Conservation (phyloP, 2,329 filamentous ascomycete genomes). For the Calonectria montana region DNA sequence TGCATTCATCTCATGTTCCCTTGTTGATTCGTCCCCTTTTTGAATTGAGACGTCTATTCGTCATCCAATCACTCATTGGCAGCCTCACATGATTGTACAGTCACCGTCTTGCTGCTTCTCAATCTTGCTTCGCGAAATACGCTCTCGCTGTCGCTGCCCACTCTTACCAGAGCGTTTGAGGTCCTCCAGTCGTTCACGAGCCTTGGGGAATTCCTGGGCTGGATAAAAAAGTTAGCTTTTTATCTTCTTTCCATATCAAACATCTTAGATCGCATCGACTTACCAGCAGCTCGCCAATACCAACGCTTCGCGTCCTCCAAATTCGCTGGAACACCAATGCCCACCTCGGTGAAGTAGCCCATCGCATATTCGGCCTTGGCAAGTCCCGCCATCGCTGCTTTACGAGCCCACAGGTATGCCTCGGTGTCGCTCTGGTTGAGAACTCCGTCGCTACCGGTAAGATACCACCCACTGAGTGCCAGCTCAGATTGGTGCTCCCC, state of each 20-base stretch:
- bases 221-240: slow-evolving; percentile 41
- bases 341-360: slow-evolving; percentile 95
- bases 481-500: slow-evolving; percentile 95
- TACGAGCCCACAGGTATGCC: slow-evolving; percentile 96
- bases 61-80: background rate
- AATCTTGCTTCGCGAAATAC: slow-evolving; percentile 83
- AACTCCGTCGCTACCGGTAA: slow-evolving; percentile 90
- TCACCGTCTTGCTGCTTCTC: slow-evolving; percentile 90
- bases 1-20: background rate
- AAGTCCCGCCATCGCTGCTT: slow-evolving; percentile 87
- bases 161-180: slow-evolving; percentile 84
- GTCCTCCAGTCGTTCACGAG: slow-evolving; percentile 91
- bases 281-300: slow-evolving; percentile 98
- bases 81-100: slow-evolving; percentile 82
- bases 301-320: slow-evolving; percentile 96
- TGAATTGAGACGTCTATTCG: background rate
- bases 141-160: slow-evolving; percentile 76
- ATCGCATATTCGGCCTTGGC: slow-evolving; percentile 98
- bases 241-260: background rate
- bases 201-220: slow-evolving; percentile 97
- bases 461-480: slow-evolving; percentile 89
- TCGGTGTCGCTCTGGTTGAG: slow-evolving; percentile 94
- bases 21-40: slow-evolving; percentile 3
- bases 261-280: slow-evolving; percentile 54
- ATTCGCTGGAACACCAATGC: slow-evolving; percentile 87